phyloP scores from a whole-genome alignment of 441 rosid genomes.

The Kokia cookei region DNA sequence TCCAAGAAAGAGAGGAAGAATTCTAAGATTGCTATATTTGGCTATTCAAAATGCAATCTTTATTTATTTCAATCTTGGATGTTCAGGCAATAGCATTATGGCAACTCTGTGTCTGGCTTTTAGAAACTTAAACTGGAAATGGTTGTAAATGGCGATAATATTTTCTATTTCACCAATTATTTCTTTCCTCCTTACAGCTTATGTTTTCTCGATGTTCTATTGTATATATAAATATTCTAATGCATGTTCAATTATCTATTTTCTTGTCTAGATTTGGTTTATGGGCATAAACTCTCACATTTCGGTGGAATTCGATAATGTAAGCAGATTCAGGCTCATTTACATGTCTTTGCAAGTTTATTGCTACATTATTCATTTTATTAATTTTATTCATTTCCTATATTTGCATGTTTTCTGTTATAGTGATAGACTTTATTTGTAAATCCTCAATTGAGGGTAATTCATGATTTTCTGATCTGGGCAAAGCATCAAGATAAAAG shows the following conservation, averaged over 20 bases:
- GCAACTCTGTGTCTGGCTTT: not conserved
- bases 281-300: conserved; percentile 93
- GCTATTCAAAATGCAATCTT: not conserved
- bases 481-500: not conserved
- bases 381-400: not conserved
- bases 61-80: not conserved
- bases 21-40: not conserved
- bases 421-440: not conserved
- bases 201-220: not conserved
- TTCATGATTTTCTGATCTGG: not conserved
- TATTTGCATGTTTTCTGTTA: not conserved
- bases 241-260: conserved; percentile 6
- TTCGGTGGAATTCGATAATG: conserved; percentile 84
- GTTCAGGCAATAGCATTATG: not conserved
- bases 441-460: not conserved
- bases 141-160: not conserved
- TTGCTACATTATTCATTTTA: not conserved
- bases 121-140: not conserved
- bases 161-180: not conserved
- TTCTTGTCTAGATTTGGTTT: conserved; percentile 63
- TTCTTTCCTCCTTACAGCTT: not conserved
- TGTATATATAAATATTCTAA: not conserved
- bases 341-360: not conserved
- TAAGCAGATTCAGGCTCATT: conserved; percentile 32
- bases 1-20: not conserved